Conservation (phyloP, 1,139 yeast species). For the Yamadazyma blattariae region DNA sequence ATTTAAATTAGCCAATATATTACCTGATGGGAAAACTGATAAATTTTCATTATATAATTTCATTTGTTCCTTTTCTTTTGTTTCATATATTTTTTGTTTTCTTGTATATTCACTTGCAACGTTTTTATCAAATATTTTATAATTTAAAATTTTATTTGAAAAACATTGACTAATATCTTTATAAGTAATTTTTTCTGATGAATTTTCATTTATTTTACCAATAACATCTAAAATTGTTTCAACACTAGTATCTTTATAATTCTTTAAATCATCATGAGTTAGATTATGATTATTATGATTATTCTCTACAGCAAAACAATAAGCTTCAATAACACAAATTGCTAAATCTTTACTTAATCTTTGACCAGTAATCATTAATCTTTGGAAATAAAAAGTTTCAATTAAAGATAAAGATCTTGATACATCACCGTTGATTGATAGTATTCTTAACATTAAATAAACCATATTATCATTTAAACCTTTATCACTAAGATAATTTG, state of each 20-base stretch:
- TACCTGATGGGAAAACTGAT: conserved; percentile 25
- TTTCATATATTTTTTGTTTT: conserved; percentile 2
- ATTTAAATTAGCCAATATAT: conserved; percentile 30
- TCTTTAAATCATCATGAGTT: conserved; percentile 2
- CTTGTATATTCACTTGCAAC: conserved; percentile 14
- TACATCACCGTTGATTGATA: conserved; percentile 39
- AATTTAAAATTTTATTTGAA: conserved; percentile 29
- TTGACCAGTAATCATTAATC: conserved; percentile 27
- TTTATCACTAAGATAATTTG: conserved; percentile 8
- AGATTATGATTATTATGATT: neutral
- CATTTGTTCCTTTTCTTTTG: conserved; percentile 1
- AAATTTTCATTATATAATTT: conserved; percentile 22
- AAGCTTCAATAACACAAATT: conserved; percentile 33
- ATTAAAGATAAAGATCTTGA: conserved; percentile 31
- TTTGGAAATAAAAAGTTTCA: conserved; percentile 37
- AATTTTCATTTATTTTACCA: conserved; percentile 22
- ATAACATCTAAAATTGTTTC: conserved; percentile 32
- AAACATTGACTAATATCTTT: conserved; percentile 30
- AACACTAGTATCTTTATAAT: conserved; percentile 22
- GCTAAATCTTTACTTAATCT: conserved; percentile 35
- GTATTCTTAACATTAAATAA: conserved; percentile 26
- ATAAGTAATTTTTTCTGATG: conserved; percentile 17
- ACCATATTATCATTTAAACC: conserved; percentile 7
- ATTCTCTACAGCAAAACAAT: conserved; percentile 20
- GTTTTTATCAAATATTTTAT: conserved; percentile 22